Conservation (phyloP, 495 filamentous ascomycete genomes). For the Hypoxylon perforatum region DNA sequence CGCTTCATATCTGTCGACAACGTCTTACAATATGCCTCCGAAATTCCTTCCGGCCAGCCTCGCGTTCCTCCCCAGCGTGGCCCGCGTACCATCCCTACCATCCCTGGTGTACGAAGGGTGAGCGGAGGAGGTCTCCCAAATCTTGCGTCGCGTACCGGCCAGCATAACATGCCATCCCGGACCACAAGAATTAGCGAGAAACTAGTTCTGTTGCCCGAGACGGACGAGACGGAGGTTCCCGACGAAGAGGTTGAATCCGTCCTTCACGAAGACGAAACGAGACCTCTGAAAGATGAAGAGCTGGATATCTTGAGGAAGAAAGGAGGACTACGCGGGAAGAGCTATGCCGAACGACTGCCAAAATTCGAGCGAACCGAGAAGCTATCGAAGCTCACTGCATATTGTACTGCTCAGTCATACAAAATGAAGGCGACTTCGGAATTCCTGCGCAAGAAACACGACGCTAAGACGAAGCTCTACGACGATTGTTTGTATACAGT, state of each 20-base stretch:
- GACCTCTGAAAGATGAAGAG: conserved; percentile 84
- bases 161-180: conserved; percentile 84
- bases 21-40: conserved; percentile 90
- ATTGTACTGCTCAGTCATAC: conserved; percentile 94
- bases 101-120: conserved; percentile 57
- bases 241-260: conserved; percentile 59
- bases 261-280: conserved; percentile 68
- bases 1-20: conserved; percentile 96
- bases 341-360: conserved; percentile 92
- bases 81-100: conserved; percentile 54
- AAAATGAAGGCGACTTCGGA: conserved; percentile 85
- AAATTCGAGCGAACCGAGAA: conserved; percentile 90
- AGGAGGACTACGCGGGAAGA: conserved; percentile 79
- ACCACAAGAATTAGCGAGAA: conserved; percentile 96
- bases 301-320: conserved; percentile 70
- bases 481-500: conserved; percentile 97
- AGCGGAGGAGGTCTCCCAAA: conserved; percentile 52
- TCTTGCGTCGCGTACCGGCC: conserved; percentile 61
- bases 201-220: conserved; percentile 92
- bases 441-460: conserved; percentile 89
- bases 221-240: conserved; percentile 67
- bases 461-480: conserved; percentile 97
- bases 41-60: conserved; percentile 94
- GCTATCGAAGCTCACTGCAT: conserved; percentile 89
- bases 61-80: conserved; percentile 70